These are phyloP conservation scores for Chrysoporthe deuterocubensis DNA, from an alignment of 2,329 filamentous ascomycete genomes.

Conservation along the genomic window DNA sequence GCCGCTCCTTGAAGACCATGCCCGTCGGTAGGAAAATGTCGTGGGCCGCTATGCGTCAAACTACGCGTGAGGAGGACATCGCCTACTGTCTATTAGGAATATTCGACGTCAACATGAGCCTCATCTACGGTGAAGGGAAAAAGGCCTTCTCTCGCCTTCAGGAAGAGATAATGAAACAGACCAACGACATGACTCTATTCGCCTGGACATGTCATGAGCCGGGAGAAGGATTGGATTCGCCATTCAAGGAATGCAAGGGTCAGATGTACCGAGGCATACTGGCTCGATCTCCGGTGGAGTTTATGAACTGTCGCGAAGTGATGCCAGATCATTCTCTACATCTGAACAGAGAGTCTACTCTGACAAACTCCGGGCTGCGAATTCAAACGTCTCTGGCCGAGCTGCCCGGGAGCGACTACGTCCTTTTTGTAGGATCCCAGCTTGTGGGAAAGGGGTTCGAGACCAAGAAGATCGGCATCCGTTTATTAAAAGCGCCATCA, in stretches of 20 bases:
- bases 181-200: slow-evolving; percentile 29
- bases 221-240: slow-evolving; percentile 6
- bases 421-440: slow-evolving; percentile 16
- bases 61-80: slow-evolving; percentile 32
- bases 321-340: slow-evolving; percentile 24
- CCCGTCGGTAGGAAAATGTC: slow-evolving; percentile 35
- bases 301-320: slow-evolving; percentile 22
- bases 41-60: slow-evolving; percentile 34
- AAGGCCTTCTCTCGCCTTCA: slow-evolving; percentile 34
- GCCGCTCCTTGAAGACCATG: slow-evolving; percentile 19
- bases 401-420: slow-evolving; percentile 22
- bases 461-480: slow-evolving; percentile 7
- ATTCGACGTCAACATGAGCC: slow-evolving; percentile 36
- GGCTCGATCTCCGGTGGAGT: slow-evolving; percentile 26
- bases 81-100: slow-evolving; percentile 34
- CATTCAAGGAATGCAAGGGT: slow-evolving; percentile 14
- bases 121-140: slow-evolving; percentile 36
- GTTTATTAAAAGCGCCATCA: background rate
- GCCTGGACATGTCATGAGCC: slow-evolving; percentile 27
- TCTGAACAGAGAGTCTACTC: slow-evolving; percentile 25
- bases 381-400: slow-evolving; percentile 24
- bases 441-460: slow-evolving; percentile 7
- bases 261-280: slow-evolving; percentile 28
- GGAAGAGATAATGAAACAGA: slow-evolving; percentile 34
- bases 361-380: slow-evolving; percentile 29